Percentiles rank a stretch among this genome's conserved stretches.
Evolutionary conservation across 2,329 filamentous ascomycete genomes (phyloP).

Genomic region (Aureobasidium melanogenum): DNA sequence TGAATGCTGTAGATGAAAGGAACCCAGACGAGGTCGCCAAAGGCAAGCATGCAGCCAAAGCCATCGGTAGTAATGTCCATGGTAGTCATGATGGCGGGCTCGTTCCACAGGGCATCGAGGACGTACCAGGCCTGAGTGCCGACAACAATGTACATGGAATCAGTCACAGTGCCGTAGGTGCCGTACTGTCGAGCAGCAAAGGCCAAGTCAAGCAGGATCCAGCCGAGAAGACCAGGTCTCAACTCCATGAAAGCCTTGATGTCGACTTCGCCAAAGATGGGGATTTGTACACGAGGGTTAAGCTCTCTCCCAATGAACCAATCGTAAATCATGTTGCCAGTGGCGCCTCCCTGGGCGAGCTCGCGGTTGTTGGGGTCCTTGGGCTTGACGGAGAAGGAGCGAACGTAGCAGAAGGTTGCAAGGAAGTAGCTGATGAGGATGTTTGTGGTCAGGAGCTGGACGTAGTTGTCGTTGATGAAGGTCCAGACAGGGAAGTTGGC

Average conservation of each 20-base stretch:
- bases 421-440: slow-evolving; percentile 65
- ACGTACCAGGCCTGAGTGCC: slow-evolving; percentile 73
- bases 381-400: slow-evolving; percentile 73
- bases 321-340: slow-evolving; percentile 82
- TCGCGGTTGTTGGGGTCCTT: slow-evolving; percentile 64
- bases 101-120: slow-evolving; percentile 78
- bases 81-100: slow-evolving; percentile 79
- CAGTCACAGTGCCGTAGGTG: slow-evolving; percentile 71
- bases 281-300: slow-evolving; percentile 74
- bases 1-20: slow-evolving; percentile 84
- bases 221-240: slow-evolving; percentile 83
- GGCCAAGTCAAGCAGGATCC: slow-evolving; percentile 75
- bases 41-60: slow-evolving; percentile 90
- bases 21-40: slow-evolving; percentile 88
- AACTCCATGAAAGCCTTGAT: slow-evolving; percentile 87
- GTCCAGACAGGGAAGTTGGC: slow-evolving; percentile 82
- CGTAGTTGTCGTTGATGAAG: slow-evolving; percentile 84
- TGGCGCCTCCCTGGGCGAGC: slow-evolving; percentile 71
- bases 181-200: slow-evolving; percentile 85
- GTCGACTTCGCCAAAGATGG: slow-evolving; percentile 75
- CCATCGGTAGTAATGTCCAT: slow-evolving; percentile 92
- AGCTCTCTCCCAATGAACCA: slow-evolving; percentile 96
- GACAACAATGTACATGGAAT: slow-evolving; percentile 71
- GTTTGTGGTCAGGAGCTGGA: slow-evolving; percentile 77
- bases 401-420: slow-evolving; percentile 70